Evolutionary conservation across 352 stramenopile species (phyloP).

Genomic region (Phytopythium montanum): DNA sequence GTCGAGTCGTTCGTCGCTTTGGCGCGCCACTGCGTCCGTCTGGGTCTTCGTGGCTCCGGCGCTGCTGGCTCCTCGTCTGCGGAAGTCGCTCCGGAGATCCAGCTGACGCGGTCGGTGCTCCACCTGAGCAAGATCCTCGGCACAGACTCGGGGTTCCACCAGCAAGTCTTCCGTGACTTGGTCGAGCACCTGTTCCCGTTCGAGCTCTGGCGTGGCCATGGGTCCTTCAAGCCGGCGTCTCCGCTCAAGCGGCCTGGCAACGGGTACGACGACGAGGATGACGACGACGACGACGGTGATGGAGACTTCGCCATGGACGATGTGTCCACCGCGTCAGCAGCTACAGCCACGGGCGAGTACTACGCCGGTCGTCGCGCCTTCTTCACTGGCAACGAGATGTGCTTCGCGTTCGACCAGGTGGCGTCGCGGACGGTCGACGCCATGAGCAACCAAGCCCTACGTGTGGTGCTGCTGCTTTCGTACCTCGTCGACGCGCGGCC

Average conservation of each 20-base stretch:
- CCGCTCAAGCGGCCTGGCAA: slow-evolving; percentile 15
- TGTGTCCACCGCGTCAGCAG: slow-evolving; percentile 8
- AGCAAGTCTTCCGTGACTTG: slow-evolving; percentile 51
- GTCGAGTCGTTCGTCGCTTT: slow-evolving; percentile 67
- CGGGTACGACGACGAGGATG: slow-evolving; percentile 30
- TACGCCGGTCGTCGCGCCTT: slow-evolving; percentile 25
- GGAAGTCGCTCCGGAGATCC: slow-evolving; percentile 29
- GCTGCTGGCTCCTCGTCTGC: neutral
- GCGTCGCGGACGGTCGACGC: slow-evolving; percentile 53
- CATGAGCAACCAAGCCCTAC: slow-evolving; percentile 57
- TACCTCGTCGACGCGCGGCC: slow-evolving; percentile 59
- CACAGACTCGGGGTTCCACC: slow-evolving; percentile 40
- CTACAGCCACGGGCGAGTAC: slow-evolving; percentile 20
- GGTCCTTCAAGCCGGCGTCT: slow-evolving; percentile 19
- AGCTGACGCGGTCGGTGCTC: slow-evolving; percentile 48
- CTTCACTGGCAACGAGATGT: slow-evolving; percentile 52
- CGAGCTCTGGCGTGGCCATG: slow-evolving; percentile 21
- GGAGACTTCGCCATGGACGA: slow-evolving; percentile 34
- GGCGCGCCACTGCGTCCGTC: slow-evolving; percentile 55
- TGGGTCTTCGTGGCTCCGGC: slow-evolving; percentile 28
- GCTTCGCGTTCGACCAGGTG: slow-evolving; percentile 60
- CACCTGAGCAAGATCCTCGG: slow-evolving; percentile 58
- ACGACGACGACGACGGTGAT: slow-evolving; percentile 27
- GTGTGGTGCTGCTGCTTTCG: slow-evolving; percentile 60
- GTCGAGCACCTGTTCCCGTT: slow-evolving; percentile 57